Evolutionary conservation across 306 rosid genomes (phyloP), one percentile per base, ranked within the genome.

Genomic region (Trifolium pratense): DNA sequence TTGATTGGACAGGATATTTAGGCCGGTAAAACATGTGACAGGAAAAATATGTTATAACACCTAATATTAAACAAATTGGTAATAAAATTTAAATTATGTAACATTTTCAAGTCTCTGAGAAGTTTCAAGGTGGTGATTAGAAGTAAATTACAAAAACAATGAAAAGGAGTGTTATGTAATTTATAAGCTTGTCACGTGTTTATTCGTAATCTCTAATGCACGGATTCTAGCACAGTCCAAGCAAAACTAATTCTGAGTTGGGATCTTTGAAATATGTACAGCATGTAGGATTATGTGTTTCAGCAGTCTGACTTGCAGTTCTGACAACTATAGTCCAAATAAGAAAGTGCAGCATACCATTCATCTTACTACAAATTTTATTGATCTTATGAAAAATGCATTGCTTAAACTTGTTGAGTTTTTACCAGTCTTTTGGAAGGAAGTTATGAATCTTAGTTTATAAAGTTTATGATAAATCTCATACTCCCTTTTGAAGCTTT

Each of bases 381-480:
- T 56, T 56, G n/a, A 56, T 23, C 36, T 56, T 56, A 4, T 23
- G 34, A 48, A 48, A 56, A 56, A 56, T 56, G 25, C 48, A 42
- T 42, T 42, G 20, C 20, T 52, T 52, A 49, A 49, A 49, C n/a
- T 49, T 45, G 51, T 13, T 45, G 51, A 14, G 14, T 45, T 45
- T 13, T 25, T 49, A 7, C 20, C 20, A 6, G 53, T 48, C 9
- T 48, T 48, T 48, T n/a, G 7, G 18, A 48, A 48, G 53, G 20
- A 48, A 48, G 53, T 48, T 48, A 55, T 42, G 70, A 65, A 57
- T 56, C 45, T 23, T 49, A 29, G 10, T 32, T 69, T 15, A 14
- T 56, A 43, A 55, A 26, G 43, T 49, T 60, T 74, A 10, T 40
- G 31, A 21, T 58, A 73, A 13, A 51, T 68, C 61, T 21, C 55